Evolutionary conservation across 192 early-diverging fungal species (phyloP), one percentile per base, ranked within the genome.

Genomic region (Coemansia sp.): DNA sequence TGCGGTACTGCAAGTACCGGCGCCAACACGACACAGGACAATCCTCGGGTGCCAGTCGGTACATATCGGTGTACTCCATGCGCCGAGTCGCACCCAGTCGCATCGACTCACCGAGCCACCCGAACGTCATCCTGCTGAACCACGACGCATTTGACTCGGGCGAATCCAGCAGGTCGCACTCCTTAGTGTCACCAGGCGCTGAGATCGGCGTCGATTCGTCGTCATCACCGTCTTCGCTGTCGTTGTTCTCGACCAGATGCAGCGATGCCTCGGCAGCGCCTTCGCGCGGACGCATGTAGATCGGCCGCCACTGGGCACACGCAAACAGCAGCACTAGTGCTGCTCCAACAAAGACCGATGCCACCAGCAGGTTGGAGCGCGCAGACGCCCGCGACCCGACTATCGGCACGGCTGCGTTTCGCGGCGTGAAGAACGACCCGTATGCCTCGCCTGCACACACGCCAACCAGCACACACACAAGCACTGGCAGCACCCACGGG

Each of bases 71-170:
- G 29, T 83, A 74, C 12, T 80, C 81, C 10, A 93, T 74, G 6
- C 80, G 76, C 31, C 84, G 59, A 23, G 51, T 66, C 48, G 71
- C 76, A 26, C 82, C 88, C 21, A 77, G 67, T 7, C 77, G 71
- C 53, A 93, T 71, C 25, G 92, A 63, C 13, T 83, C 68, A 72
- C 85, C 87, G 13, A 83, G 66, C 82, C 87, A 88, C 21, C 61
- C 59, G 64, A 89, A 92, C 18, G 75, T 68, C 61, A 68, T 63
- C 13, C 52, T 59, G 42, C 64, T 56, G 61, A 45, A 58, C 66
- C 67, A 65, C 29, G 67, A 70, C 13, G 29, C 29, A 39, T 28
- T 61, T 31, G 30, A 55, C 40, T 79, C 77, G 33, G 66, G 63
- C 8, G 68, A 57, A 6, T 67, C 59, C 0, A 62, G 49, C 10